Percentiles rank a stretch among this genome's conserved stretches.
phyloP scores from a whole-genome alignment of 345 rosid genomes.

The Combretum micranthum region DNA sequence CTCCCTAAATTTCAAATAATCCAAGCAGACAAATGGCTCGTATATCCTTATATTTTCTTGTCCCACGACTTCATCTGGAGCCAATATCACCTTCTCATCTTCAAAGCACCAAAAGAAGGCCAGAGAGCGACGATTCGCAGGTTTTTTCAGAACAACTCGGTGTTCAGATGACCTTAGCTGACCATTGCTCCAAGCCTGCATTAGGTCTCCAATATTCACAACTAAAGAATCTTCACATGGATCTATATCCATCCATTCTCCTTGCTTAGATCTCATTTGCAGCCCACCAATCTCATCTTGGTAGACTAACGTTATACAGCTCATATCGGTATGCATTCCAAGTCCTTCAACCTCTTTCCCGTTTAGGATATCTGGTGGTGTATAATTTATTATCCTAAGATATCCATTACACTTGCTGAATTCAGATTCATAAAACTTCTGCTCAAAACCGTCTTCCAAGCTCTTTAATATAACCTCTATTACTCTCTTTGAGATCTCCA shows the following conservation, averaged over 20 bases:
- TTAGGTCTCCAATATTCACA: slow-evolving; percentile 67
- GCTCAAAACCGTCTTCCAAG: slow-evolving; percentile 33
- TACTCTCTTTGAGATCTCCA: slow-evolving; percentile 44
- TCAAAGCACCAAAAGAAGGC: slow-evolving; percentile 71
- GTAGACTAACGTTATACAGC: slow-evolving; percentile 69
- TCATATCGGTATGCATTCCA: slow-evolving; percentile 80
- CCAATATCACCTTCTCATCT: slow-evolving; percentile 50
- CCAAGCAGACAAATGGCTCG: slow-evolving; percentile 46
- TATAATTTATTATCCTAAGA: slow-evolving; percentile 50
- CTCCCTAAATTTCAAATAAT: slow-evolving; percentile 55
- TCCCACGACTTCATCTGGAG: slow-evolving; percentile 52
- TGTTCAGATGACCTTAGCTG: slow-evolving; percentile 66
- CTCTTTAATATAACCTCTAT: slow-evolving; percentile 34
- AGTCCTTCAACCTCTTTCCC: slow-evolving; percentile 58
- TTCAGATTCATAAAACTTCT: slow-evolving; percentile 34
- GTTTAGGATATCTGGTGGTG: slow-evolving; percentile 36
- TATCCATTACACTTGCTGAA: slow-evolving; percentile 59
- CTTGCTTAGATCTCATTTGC: slow-evolving; percentile 63
- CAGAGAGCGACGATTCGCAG: slow-evolving; percentile 43
- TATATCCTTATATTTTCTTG: slow-evolving; percentile 36
- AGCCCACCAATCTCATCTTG: slow-evolving; percentile 72
- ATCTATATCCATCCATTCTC: slow-evolving; percentile 41
- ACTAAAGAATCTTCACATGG: slow-evolving; percentile 47
- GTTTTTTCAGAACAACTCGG: slow-evolving; percentile 43
- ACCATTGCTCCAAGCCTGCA: slow-evolving; percentile 87